Evolutionary conservation across 2,329 filamentous ascomycete genomes (phyloP), one percentile per base, ranked within the genome.

Genomic region (Penicillium sp.): DNA sequence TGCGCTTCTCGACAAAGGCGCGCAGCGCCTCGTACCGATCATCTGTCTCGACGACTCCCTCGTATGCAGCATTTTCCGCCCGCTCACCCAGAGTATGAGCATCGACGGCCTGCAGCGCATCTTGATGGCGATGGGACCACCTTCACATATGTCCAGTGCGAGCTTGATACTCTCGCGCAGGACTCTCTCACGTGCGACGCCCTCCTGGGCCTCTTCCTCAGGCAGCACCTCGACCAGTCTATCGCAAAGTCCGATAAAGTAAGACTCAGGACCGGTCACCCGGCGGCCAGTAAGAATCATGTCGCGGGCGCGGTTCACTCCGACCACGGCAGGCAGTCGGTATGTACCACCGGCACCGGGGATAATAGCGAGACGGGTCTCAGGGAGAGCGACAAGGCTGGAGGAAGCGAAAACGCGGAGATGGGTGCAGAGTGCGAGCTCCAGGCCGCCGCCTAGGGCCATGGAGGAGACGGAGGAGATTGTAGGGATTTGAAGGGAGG

Each of bases 311-410:
- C 92, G 86, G 24, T 83, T 80, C 22, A 89, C 77, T 5, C 94
- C 94, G 61, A 99, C 88, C 18, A 99, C 76, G 8, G 82, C 83
- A 1, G 92, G 91, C 0, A 99, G 85, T 9, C 94, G 87, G 74
- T 91, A 91, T 1, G 93, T 97, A 56, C 93, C 94, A 42, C 94
- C 94, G 2, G 93, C 94, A 55, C 94, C 94, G 3, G 94, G 94
- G 61, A 99, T 89, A 71, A 99, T 99, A 52, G 89, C 94, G 2
- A 99, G 83, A 2, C 92, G 83, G 1, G 94, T 97, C 73, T 99
- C 94, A 1, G 94, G 94, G 5, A 97, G 84, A 0, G 86, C 92
- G 51, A 99, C 86, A 22, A 81, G 78, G 14, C 91, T 89, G 32
- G 87, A 89, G 38, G 90, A 91, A 31, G 87, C 84, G 62, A 97